Evolutionary conservation across 371 early-diverging fungal genomes (phyloP).

Genomic region (Chytridium lagenaria): DNA sequence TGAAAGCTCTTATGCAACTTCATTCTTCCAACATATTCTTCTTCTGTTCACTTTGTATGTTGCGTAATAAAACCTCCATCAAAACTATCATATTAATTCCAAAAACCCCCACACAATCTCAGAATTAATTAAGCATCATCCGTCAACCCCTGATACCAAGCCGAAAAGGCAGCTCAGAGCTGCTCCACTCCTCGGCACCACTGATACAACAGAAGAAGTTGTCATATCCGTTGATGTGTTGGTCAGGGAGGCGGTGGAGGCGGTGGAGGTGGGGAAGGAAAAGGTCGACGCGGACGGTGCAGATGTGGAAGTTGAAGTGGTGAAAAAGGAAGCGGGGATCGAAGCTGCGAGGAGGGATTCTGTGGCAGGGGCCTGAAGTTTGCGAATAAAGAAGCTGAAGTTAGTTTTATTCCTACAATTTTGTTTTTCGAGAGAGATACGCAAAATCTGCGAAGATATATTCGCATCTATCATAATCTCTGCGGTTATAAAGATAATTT

Average conservation of each 20-base stretch:
- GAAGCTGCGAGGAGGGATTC: neutral
- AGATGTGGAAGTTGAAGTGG: neutral
- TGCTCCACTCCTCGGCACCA: neutral
- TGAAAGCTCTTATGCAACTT: too few species aligned
- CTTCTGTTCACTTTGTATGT: neutral
- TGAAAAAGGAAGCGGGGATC: neutral
- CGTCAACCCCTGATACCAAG: neutral
- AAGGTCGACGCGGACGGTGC: neutral
- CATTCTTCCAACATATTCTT: too few species aligned
- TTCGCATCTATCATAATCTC: too few species aligned
- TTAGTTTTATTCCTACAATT: too few species aligned
- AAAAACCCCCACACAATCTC: neutral
- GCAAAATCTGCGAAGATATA: too few species aligned
- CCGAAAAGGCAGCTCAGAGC: neutral
- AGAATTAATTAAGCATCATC: neutral
- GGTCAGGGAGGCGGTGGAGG: neutral
- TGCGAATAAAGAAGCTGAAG: too few species aligned
- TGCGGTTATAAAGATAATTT: too few species aligned
- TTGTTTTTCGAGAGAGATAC: too few species aligned
- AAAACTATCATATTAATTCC: neutral
- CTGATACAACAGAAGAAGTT: too few species aligned
- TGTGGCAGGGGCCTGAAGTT: too few species aligned
- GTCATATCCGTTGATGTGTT: neutral
- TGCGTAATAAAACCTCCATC: neutral
- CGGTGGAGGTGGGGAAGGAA: neutral